Evolutionary conservation across 2,329 filamentous ascomycete species (phyloP).

Genomic region (Colletotrichum destructivum): DNA sequence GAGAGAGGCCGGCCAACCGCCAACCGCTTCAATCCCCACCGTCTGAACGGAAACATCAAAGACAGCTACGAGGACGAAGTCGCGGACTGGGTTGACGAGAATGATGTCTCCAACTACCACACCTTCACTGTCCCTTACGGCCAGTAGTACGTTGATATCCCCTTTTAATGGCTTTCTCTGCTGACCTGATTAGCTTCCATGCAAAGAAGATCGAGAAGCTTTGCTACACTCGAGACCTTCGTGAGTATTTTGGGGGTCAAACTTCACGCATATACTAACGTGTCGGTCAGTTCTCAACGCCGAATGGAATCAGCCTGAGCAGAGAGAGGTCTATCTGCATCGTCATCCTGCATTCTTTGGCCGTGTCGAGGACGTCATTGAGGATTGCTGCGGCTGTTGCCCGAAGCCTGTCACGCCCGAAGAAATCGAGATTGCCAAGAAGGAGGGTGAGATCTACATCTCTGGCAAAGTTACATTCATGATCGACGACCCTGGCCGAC

Average conservation of each 20-base stretch:
- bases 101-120: constrained; percentile 85
- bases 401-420: constrained; percentile 78
- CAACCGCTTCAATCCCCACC: constrained; percentile 58
- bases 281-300: constrained; percentile 75
- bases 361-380: constrained; percentile 78
- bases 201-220: constrained; percentile 85
- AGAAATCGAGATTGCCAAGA: constrained; percentile 78
- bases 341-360: constrained; percentile 91
- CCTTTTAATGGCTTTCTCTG: not conserved
- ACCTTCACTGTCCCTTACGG: constrained; percentile 82
- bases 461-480: constrained; percentile 82
- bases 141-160: constrained; percentile 49
- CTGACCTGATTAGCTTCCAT: constrained; percentile 57
- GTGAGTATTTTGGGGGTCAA: constrained; percentile 47
- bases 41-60: constrained; percentile 81
- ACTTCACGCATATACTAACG: not conserved
- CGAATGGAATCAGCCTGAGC: constrained; percentile 86
- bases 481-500: constrained; percentile 85
- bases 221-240: constrained; percentile 84
- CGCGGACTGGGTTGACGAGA: constrained; percentile 84
- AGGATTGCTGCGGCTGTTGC: constrained; percentile 87
- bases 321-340: constrained; percentile 84
- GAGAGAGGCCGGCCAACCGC: constrained; percentile 80
- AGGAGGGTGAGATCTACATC: constrained; percentile 83
- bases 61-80: constrained; percentile 84